Evolutionary conservation across 208 protist genomes (phyloP).

Genomic region (Angomonas ambiguus): DNA sequence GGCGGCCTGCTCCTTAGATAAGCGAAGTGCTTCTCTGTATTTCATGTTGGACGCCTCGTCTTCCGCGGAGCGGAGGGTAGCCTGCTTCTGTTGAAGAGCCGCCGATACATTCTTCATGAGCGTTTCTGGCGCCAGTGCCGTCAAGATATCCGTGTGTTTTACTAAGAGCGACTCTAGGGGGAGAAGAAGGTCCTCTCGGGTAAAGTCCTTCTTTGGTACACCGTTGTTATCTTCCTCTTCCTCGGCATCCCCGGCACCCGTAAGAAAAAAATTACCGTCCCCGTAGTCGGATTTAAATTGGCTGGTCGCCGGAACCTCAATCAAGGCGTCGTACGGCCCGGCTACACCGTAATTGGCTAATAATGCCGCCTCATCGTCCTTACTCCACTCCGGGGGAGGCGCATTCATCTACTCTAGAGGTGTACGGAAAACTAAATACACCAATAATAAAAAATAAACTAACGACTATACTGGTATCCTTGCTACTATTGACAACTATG

Average conservation of each 20-base stretch:
- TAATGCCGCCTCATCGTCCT: constrained; percentile 57
- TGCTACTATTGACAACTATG: no score
- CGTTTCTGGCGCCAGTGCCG: not conserved
- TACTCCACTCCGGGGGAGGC: constrained; percentile 16
- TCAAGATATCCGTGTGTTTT: constrained; percentile 35
- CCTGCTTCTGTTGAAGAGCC: not conserved
- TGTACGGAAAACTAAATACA: not conserved
- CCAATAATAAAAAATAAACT: constrained; percentile 7
- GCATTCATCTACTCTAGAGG: not conserved
- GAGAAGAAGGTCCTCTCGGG: constrained; percentile 2
- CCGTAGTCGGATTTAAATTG: constrained; percentile 57
- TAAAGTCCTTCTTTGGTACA: constrained; percentile 9
- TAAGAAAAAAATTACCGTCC: constrained; percentile 67
- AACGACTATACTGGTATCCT: no score
- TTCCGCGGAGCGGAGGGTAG: not conserved
- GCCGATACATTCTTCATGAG: constrained; percentile 5
- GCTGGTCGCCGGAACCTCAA: constrained; percentile 44
- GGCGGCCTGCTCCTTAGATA: not conserved
- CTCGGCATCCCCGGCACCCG: constrained; percentile 23
- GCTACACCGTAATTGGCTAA: constrained; percentile 70
- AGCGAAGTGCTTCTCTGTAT: constrained; percentile 4
- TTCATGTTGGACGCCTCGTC: not conserved
- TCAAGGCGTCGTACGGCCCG: constrained; percentile 46
- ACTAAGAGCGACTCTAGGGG: constrained; percentile 29
- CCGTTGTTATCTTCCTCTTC: constrained; percentile 14